phyloP scores from a whole-genome alignment of 768 basidiomycete species.

The Podaxis sp. region DNA sequence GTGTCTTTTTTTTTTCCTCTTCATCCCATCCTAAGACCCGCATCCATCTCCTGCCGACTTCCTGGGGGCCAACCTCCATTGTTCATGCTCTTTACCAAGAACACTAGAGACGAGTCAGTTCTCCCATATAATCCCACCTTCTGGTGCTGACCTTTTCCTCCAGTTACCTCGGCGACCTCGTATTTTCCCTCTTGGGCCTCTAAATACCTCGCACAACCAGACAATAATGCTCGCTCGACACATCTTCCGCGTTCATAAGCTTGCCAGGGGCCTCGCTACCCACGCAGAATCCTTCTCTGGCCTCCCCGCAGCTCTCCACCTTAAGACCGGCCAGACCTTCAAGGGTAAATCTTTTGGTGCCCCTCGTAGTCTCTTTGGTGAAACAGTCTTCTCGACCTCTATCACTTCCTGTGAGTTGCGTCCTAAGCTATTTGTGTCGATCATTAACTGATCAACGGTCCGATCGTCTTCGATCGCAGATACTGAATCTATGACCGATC shows the following conservation, averaged over 20 bases:
- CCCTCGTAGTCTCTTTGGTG: constrained; percentile 82
- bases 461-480: constrained; percentile 44
- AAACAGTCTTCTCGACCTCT: constrained; percentile 98
- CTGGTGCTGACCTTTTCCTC: constrained; percentile 20
- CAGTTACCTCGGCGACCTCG: constrained; percentile 89
- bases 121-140: constrained; percentile 1
- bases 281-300: constrained; percentile 45
- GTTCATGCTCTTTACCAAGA: constrained; percentile 81
- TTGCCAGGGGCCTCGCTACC: constrained; percentile 64
- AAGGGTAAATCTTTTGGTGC: constrained; percentile 86
- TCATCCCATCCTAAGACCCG: constrained; percentile 9
- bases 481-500: constrained; percentile 99
- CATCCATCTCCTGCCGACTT: constrained; percentile 9
- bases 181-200: constrained; percentile 65
- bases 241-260: constrained; percentile 42
- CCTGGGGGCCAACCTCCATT: constrained; percentile 22
- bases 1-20: constrained; percentile 8
- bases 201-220: constrained; percentile 22
- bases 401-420: constrained; percentile 87
- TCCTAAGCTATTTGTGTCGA: neutral
- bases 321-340: constrained; percentile 94
- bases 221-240: constrained; percentile 54
- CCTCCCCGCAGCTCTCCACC: constrained; percentile 80
- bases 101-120: constrained; percentile 85
- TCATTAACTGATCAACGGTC: constrained; percentile 2